Percentiles rank a stretch among this genome's conserved stretches.
phyloP scores from a whole-genome alignment of 2,329 filamentous ascomycete genomes.

The Diaporthe humulicola region DNA sequence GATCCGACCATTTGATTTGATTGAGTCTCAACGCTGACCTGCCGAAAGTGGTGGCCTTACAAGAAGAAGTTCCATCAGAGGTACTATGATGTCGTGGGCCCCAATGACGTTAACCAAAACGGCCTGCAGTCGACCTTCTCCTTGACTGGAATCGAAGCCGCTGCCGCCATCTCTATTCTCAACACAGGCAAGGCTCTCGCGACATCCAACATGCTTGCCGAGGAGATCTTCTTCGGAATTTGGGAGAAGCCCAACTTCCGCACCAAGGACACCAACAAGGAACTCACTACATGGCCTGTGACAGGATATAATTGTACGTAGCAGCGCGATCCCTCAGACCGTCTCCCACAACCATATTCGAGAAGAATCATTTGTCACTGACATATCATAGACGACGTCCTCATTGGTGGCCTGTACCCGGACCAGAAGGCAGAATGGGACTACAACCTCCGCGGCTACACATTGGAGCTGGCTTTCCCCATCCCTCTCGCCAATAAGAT shows the following conservation, averaged over 20 bases:
- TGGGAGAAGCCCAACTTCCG: constrained; percentile 67
- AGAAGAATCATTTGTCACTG: not conserved
- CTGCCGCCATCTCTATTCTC: constrained; percentile 56
- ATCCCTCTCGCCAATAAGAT: constrained; percentile 63
- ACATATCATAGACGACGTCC: constrained; percentile 57
- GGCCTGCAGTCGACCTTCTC: constrained; percentile 68
- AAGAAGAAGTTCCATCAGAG: constrained; percentile 64
- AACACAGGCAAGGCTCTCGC: constrained; percentile 61
- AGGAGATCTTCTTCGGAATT: constrained; percentile 62
- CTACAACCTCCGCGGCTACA: constrained; percentile 60
- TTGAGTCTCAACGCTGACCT: not conserved
- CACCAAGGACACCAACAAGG: constrained; percentile 60
- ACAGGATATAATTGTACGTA: constrained; percentile 60
- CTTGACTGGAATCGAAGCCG: constrained; percentile 58
- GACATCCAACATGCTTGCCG: constrained; percentile 62
- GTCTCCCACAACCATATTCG: too few relatives aligned
- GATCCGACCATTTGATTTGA: not conserved
- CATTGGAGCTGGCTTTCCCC: constrained; percentile 65
- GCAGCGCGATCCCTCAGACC: not conserved
- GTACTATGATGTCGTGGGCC: constrained; percentile 63
- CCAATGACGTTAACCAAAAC: constrained; percentile 56
- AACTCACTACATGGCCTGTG: constrained; percentile 61
- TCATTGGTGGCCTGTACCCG: constrained; percentile 65
- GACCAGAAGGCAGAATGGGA: constrained; percentile 64
- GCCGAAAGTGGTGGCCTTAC: constrained; percentile 54